Conservation (phyloP, 768 basidiomycete species). For the Panus rudis region DNA sequence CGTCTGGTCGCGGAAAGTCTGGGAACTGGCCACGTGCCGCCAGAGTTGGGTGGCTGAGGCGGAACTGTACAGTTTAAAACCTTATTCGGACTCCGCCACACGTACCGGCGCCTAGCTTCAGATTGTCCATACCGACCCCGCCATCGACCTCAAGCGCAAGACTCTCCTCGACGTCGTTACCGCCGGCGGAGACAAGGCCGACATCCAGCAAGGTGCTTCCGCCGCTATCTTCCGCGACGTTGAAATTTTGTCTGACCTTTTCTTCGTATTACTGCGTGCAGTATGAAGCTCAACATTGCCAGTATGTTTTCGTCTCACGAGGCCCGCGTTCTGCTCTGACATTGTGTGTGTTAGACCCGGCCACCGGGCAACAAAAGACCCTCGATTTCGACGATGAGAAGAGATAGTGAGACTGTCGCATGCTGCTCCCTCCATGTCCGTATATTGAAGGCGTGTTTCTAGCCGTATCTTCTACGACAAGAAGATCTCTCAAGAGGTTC, state of each 20-base stretch:
- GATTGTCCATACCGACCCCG: conserved; percentile 1
- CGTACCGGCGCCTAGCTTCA: conserved; percentile 17
- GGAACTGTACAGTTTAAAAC: conserved; percentile 56
- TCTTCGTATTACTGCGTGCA: conserved; percentile 21
- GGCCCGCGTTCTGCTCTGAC: too few relatives aligned
- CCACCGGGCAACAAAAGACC: conserved; percentile 95
- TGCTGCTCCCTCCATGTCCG: background rate
- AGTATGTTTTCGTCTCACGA: conserved; percentile 60
- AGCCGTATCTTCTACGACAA: conserved; percentile 97
- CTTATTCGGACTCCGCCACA: conserved; percentile 37
- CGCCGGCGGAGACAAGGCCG: conserved; percentile 25
- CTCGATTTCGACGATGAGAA: conserved; percentile 92
- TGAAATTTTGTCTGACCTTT: background rate
- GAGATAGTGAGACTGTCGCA: conserved; percentile 58
- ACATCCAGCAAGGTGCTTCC: conserved; percentile 33
- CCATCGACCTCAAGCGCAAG: conserved; percentile 26
- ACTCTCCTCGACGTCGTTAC: conserved; percentile 33
- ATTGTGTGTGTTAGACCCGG: conserved; percentile 83
- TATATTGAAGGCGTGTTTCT: conserved; percentile 9
- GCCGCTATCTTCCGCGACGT: conserved; percentile 24
- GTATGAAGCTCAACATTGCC: conserved; percentile 98
- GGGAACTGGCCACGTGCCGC: conserved; percentile 28
- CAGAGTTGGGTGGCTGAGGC: conserved; percentile 29
- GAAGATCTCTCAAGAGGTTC: conserved; percentile 93
- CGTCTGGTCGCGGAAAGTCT: conserved; percentile 16